A percentile compares a stretch with the other conserved stretches of the same genome.
Conservation (phyloP, 2,329 filamentous ascomycete species). For the Gaeumannomyces tritici region DNA sequence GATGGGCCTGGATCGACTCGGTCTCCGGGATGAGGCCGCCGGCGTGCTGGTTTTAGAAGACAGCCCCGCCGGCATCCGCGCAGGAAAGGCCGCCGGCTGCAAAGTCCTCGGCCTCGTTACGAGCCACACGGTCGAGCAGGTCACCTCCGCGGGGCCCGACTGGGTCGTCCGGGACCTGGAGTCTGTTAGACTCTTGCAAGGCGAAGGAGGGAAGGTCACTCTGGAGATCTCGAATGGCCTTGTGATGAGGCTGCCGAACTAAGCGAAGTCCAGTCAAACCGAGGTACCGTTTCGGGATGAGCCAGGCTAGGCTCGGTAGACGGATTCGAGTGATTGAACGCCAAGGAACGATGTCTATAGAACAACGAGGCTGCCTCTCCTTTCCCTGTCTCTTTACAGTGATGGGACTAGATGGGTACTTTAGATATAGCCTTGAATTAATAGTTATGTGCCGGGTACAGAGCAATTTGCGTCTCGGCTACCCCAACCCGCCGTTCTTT, state of each 20-base stretch:
- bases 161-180: slow-evolving; percentile 76
- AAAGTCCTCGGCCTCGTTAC: slow-evolving; percentile 77
- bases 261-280: not conserved
- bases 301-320: not conserved
- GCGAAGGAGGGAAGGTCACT: slow-evolving; percentile 44
- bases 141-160: slow-evolving; percentile 69
- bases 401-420: not conserved
- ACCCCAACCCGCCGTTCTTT: not conserved
- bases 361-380: not conserved
- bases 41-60: slow-evolving; percentile 76
- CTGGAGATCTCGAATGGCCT: slow-evolving; percentile 60
- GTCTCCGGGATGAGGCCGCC: slow-evolving; percentile 34
- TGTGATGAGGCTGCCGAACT: slow-evolving; percentile 15
- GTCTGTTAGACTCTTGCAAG: slow-evolving; percentile 56
- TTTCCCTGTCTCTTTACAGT: not conserved
- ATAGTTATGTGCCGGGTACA: too few species aligned
- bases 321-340: not conserved
- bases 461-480: too few species aligned
- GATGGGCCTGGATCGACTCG: slow-evolving; percentile 55
- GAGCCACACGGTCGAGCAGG: slow-evolving; percentile 66
- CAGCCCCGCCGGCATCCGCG: slow-evolving; percentile 72
- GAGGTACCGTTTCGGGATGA: not conserved
- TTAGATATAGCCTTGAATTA: too few species aligned
- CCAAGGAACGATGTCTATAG: not conserved
- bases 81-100: slow-evolving; percentile 80